Percentiles rank a stretch among this genome's conserved stretches.
Conservation (phyloP, 2,329 filamentous ascomycete species). For the Alternaria ventricosa region DNA sequence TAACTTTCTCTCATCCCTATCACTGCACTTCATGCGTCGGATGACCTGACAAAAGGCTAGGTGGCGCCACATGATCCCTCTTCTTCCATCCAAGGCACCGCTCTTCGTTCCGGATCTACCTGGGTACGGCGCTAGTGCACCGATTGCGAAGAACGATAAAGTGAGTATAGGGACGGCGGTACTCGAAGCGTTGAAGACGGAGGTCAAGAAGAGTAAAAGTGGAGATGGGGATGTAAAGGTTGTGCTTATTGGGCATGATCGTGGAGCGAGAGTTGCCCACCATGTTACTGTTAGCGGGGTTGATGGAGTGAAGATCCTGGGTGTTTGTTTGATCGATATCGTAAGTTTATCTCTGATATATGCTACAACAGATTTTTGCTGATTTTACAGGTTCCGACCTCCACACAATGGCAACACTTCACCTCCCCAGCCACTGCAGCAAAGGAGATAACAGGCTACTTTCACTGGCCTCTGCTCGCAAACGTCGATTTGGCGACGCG, state of each 20-base stretch:
- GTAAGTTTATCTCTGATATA: conserved; percentile 12
- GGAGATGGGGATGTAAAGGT: conserved; percentile 21
- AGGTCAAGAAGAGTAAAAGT: conserved; percentile 21
- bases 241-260: conserved; percentile 62
- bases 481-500: conserved; percentile 61
- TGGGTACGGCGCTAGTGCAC: conserved; percentile 39
- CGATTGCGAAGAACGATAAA: conserved; percentile 38
- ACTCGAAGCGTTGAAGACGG: conserved; percentile 31
- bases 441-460: conserved; percentile 56
- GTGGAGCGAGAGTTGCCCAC: conserved; percentile 63
- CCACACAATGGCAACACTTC: conserved; percentile 59
- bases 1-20: conserved; percentile 3
- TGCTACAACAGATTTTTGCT: too few relatives aligned
- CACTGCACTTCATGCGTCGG: rapidly evolving
- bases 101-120: conserved; percentile 43
- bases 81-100: conserved; percentile 33
- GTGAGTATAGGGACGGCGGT: conserved; percentile 34
- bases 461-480: conserved; percentile 67
- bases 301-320: conserved; percentile 47
- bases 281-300: conserved; percentile 60
- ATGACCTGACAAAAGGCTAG: conserved; percentile 7
- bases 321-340: conserved; percentile 40
- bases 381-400: conserved; percentile 62
- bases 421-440: conserved; percentile 49
- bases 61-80: conserved; percentile 43